Conservation (phyloP, 345 rosid species). For the Combretum micranthum region DNA sequence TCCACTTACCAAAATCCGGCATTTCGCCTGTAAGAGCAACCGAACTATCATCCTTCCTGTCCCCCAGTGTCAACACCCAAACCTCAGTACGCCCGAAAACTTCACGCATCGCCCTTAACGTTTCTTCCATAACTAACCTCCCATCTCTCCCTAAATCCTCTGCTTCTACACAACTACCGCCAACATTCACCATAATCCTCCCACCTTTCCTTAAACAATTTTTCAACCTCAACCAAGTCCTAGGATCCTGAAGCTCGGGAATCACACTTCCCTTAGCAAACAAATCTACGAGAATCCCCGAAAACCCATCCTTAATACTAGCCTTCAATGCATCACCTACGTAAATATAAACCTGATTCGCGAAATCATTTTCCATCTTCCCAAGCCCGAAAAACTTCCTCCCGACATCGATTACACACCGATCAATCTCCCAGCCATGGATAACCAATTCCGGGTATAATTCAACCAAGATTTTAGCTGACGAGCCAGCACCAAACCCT, state of each 20-base stretch:
- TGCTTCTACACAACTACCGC: slow-evolving; percentile 69
- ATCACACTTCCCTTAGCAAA: slow-evolving; percentile 64
- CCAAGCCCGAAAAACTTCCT: slow-evolving; percentile 66
- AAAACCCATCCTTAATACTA: slow-evolving; percentile 44
- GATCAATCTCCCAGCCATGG: slow-evolving; percentile 95
- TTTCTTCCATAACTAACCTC: slow-evolving; percentile 59
- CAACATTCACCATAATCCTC: slow-evolving; percentile 58
- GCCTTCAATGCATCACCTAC: slow-evolving; percentile 60
- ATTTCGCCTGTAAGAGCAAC: slow-evolving; percentile 57
- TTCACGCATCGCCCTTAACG: slow-evolving; percentile 52
- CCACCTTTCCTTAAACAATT: slow-evolving; percentile 59
- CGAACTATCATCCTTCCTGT: slow-evolving; percentile 56
- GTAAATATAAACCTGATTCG: slow-evolving; percentile 54
- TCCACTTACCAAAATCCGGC: slow-evolving; percentile 66
- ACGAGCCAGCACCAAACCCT: slow-evolving; percentile 82
- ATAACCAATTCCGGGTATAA: slow-evolving; percentile 44
- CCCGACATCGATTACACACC: slow-evolving; percentile 66
- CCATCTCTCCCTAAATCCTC: slow-evolving; percentile 64
- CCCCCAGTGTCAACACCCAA: slow-evolving; percentile 44
- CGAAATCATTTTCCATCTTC: slow-evolving; percentile 53
- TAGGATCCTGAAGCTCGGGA: slow-evolving; percentile 80
- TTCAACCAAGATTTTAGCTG: slow-evolving; percentile 62
- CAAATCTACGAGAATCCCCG: slow-evolving; percentile 61
- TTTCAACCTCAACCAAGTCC: slow-evolving; percentile 52
- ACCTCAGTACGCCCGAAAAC: slow-evolving; percentile 46